Base-by-base conservation (phyloP, 192 early-diverging fungal species). In the Linnemannia hyalina region DNA sequence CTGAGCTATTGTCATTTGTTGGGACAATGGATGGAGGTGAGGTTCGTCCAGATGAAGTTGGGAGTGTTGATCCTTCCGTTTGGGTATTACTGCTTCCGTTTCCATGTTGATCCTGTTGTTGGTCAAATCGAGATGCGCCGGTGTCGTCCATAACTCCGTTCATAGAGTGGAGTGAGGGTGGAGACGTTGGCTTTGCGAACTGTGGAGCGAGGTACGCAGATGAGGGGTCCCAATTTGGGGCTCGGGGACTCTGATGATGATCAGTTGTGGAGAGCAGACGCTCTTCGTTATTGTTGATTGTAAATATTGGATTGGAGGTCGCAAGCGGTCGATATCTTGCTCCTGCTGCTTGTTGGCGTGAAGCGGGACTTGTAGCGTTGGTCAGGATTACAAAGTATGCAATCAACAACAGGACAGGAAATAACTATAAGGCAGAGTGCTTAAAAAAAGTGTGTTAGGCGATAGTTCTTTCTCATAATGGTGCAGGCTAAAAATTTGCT, bases 301-400 rank as follows among this genome's bases (percentile, higher is more conserved):
- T 35, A 10, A 23, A 26, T 11, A 23, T 49, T 26, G 55, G 80
- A 52, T 40, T 47, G 7, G 65, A 70, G 1, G 80, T 36, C 32
- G 78, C 41, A 22, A 85, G 41, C 15, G 74, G 78, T 26, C 77
- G 54, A 46, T 85, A 80, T 68, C 73, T 80, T n/a, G 65, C 75
- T 29, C 73, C 83, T n/a, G 71, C 75, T 29, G 69, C 32, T 23
- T 40, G 35, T 9, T 76, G 68, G 9, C 32, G 73, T n/a, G 69
- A 29, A 26, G 60, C 70, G 15, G 9, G 36, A 36, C 57, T 16
- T 0, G 80, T 16, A 13, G 84, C 80, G 26, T 54, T 80, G 36
- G 77, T 77, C 1, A 89, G 80, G 32, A 87, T 22, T 8, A 89
- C 18, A 77, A 89, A 89, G 68, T 89, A 89, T 18, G 82, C 80